Percentiles rank a stretch among this genome's conserved stretches.
Conservation (phyloP, 2,329 filamentous ascomycete genomes). For the Purpureocillium takamizusanense region DNA sequence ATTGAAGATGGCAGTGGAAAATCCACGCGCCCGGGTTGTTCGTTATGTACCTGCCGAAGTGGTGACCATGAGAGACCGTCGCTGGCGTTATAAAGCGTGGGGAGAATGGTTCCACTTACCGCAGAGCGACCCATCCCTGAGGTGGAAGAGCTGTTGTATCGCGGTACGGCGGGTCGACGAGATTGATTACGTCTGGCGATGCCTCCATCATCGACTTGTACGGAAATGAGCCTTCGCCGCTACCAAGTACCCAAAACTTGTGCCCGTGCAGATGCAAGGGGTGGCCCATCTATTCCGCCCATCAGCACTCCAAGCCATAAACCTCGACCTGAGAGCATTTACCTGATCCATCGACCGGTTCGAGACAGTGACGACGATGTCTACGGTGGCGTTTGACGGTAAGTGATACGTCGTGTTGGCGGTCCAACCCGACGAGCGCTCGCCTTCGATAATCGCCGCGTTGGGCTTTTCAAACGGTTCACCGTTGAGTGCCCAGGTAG, state of each 20-base stretch:
- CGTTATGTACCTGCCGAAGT: conserved; percentile 1
- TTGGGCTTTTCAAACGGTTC: conserved; percentile 1
- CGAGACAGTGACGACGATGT: not conserved
- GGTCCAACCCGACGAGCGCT: conserved; percentile 1
- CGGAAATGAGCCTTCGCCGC: conserved; percentile 2
- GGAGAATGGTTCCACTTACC: not conserved
- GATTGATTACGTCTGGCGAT: conserved; percentile 1
- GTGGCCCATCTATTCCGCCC: conserved; percentile 2
- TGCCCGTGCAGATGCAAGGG: conserved; percentile 4
- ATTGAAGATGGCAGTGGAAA: conserved; percentile 4
- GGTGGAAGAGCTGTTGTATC: conserved; percentile 2
- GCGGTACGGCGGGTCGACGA: conserved; percentile 1
- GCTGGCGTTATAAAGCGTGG: no score
- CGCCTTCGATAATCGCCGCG: conserved; percentile 1
- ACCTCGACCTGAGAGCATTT: not conserved
- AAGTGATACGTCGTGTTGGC: conserved; percentile 3
- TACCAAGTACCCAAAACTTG: conserved; percentile 5
- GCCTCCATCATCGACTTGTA: conserved; percentile 1
- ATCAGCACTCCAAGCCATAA: not conserved
- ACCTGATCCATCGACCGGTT: conserved; percentile 4
- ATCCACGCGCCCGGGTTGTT: conserved; percentile 4
- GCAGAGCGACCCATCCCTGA: conserved; percentile 1
- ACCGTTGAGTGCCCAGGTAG: conserved; percentile 2
- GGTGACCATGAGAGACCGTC: not conserved
- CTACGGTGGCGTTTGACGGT: conserved; percentile 2